Percentiles rank a stretch among this genome's conserved stretches.
These are phyloP conservation scores for Tylopilus subfusipes DNA, from an alignment of 768 basidiomycete genomes.

Conservation along the genomic window DNA sequence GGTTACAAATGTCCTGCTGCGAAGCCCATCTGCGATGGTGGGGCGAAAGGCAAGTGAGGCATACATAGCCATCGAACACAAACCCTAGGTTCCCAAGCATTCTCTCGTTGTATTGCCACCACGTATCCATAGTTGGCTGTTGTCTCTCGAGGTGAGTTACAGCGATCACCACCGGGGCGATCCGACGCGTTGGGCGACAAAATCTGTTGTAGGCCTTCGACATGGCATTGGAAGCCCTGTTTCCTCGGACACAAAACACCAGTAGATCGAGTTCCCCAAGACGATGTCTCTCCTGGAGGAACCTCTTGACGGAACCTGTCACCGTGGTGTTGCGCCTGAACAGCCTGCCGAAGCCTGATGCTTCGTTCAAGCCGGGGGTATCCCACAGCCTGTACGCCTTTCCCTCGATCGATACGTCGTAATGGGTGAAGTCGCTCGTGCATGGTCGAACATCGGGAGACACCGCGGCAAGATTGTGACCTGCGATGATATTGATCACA, in stretches of 20 bases:
- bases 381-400: slow-evolving; percentile 28
- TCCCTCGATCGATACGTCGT: slow-evolving; percentile 23
- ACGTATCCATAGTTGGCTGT: slow-evolving; percentile 29
- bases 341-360: neutral
- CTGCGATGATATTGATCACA: slow-evolving; percentile 39
- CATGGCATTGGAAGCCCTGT: slow-evolving; percentile 16
- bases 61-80: slow-evolving; percentile 29
- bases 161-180: slow-evolving; percentile 34
- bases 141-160: slow-evolving; percentile 38
- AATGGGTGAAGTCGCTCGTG: slow-evolving; percentile 26
- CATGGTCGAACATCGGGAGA: slow-evolving; percentile 31
- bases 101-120: slow-evolving; percentile 31
- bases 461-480: slow-evolving; percentile 16
- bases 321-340: slow-evolving; percentile 6
- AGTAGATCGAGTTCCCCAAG: slow-evolving; percentile 20
- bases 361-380: slow-evolving; percentile 29
- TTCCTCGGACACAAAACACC: slow-evolving; percentile 21
- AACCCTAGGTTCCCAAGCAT: slow-evolving; percentile 16
- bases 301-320: slow-evolving; percentile 20
- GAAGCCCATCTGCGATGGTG: slow-evolving; percentile 20
- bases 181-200: slow-evolving; percentile 30
- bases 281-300: slow-evolving; percentile 31
- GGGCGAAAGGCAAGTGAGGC: slow-evolving; percentile 20
- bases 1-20: slow-evolving; percentile 11
- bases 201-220: slow-evolving; percentile 23